phyloP scores from a whole-genome alignment of 139 green algal genomes.

The Astrephomene gubernaculifera region DNA sequence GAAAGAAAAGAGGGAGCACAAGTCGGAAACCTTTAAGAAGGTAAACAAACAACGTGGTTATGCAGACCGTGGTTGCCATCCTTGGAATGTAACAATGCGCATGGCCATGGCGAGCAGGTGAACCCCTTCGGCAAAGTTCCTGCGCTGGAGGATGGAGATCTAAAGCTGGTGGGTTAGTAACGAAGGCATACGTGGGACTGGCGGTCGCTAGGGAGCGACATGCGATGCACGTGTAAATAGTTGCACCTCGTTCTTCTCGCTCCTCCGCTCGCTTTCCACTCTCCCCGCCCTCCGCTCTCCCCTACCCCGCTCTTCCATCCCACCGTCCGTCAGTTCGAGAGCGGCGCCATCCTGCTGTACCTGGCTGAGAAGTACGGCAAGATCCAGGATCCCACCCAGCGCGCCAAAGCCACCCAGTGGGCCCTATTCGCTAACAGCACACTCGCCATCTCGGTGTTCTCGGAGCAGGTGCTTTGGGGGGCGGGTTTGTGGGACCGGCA shows the following conservation, averaged over 20 bases:
- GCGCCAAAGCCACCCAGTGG: slow-evolving; percentile 21
- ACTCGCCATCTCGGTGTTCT: slow-evolving; percentile 45
- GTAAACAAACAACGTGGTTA: slow-evolving; percentile 11
- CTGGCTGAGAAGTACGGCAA: slow-evolving; percentile 52
- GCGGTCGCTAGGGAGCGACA: too few species aligned
- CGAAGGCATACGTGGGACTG: too few species aligned
- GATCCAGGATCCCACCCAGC: slow-evolving; percentile 10
- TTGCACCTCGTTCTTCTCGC: too few species aligned
- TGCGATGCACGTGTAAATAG: too few species aligned
- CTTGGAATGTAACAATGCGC: background rate
- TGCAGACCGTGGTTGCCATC: background rate
- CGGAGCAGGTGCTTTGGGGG: slow-evolving; percentile 35
- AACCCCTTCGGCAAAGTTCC: slow-evolving; percentile 62
- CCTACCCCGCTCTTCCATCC: too few species aligned
- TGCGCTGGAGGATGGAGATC: slow-evolving; percentile 41
- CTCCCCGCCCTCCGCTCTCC: too few species aligned
- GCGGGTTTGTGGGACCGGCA: background rate
- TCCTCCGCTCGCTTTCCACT: too few species aligned
- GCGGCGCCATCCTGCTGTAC: slow-evolving; percentile 55
- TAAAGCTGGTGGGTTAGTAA: slow-evolving; percentile 34
- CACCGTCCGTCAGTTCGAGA: slow-evolving; percentile 45
- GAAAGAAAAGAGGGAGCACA: slow-evolving; percentile 56
- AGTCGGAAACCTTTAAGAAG: slow-evolving; percentile 44
- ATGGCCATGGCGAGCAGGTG: background rate
- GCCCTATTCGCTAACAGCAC: slow-evolving; percentile 61